Percentiles rank a stretch among this genome's conserved stretches.
These are phyloP conservation scores for Helichrysum umbraculigerum DNA, from an alignment of 129 eudicot species.

Conservation along the genomic window DNA sequence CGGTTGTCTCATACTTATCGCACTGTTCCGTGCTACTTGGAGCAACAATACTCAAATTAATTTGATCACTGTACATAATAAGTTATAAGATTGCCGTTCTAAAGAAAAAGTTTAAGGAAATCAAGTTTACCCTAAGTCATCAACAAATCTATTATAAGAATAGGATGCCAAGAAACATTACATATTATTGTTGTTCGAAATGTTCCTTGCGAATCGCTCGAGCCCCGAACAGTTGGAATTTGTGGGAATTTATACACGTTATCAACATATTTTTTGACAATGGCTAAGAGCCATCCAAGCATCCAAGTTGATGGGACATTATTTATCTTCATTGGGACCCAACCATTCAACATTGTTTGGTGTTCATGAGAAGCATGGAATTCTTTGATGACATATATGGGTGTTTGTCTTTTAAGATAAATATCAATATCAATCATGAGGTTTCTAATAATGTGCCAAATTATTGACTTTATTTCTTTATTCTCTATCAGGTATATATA, in stretches of 20 bases:
- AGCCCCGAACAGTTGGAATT: conserved; percentile 34
- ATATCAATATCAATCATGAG: conserved; percentile 29
- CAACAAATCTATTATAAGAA: conserved; percentile 16
- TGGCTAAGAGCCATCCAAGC: conserved; percentile 40
- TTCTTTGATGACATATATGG: conserved; percentile 32
- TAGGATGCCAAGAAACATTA: conserved; percentile 13
- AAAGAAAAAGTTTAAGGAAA: too few species aligned
- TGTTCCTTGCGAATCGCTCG: conserved; percentile 31
- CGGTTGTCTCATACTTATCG: too few species aligned
- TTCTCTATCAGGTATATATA: not conserved
- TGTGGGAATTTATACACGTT: conserved; percentile 39
- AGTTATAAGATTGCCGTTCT: too few species aligned
- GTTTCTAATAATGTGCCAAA: conserved; percentile 15
- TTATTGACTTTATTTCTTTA: not conserved
- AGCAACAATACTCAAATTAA: too few species aligned
- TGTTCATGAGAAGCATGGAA: conserved; percentile 35
- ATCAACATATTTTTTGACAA: conserved; percentile 13
- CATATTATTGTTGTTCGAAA: conserved; percentile 33
- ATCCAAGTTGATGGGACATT: conserved; percentile 39
- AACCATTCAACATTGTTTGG: conserved; percentile 36
- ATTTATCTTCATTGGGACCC: conserved; percentile 36
- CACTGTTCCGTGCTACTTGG: too few species aligned
- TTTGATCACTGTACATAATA: too few species aligned
- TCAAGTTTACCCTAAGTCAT: not conserved
- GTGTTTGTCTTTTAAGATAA: conserved; percentile 38